Evolutionary conservation across 73 alveolate species (phyloP).

Genomic region (Urostyla sp.): DNA sequence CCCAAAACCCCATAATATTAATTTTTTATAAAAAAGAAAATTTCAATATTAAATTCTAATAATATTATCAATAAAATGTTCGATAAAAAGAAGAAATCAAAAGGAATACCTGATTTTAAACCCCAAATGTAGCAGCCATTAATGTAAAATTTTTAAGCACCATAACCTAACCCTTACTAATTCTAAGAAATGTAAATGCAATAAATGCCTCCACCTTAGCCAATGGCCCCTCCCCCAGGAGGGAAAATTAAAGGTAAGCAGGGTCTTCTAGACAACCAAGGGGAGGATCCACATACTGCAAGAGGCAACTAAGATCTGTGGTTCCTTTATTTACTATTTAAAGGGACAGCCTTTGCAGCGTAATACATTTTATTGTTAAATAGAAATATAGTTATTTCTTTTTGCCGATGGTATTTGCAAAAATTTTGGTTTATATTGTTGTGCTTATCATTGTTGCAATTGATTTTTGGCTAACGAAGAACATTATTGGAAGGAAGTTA

Average conservation of each 20-base stretch:
- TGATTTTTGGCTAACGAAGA: constrained; percentile 48
- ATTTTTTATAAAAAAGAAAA: no score
- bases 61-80: constrained; percentile 30
- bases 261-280: neutral
- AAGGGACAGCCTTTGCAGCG: constrained; percentile 33
- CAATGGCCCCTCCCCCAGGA: neutral
- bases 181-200: constrained; percentile 29
- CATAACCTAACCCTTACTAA: neutral
- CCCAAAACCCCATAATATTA: no score
- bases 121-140: neutral
- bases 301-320: constrained; percentile 54
- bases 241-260: neutral
- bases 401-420: constrained; percentile 49
- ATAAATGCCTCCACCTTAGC: neutral
- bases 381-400: constrained; percentile 49
- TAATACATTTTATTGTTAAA: constrained; percentile 16
- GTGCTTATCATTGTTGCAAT: constrained; percentile 34
- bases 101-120: neutral
- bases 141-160: neutral
- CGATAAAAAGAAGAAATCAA: neutral
- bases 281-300: neutral
- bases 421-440: constrained; percentile 33
- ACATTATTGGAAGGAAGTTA: constrained; percentile 45
- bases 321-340: constrained; percentile 27
- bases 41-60: constrained; percentile 10